Evolutionary conservation across 257 asterid genomes (phyloP), one percentile per base, ranked within the genome.

Genomic region (Solanum chaucha): DNA sequence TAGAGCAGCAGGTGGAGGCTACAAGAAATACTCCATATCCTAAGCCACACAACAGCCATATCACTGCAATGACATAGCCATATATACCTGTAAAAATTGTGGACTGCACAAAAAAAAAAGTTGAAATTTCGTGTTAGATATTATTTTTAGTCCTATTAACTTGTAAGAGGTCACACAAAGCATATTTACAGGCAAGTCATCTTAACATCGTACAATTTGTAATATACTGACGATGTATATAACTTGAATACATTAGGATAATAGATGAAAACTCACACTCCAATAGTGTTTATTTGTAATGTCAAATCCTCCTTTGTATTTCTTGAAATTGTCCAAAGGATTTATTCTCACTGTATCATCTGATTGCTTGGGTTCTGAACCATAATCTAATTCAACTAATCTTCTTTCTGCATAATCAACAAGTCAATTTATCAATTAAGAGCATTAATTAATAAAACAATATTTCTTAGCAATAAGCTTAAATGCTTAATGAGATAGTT

Each of bases 301-400:
- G 73, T 96, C 98, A 87, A 90, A 96, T 3, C 98, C 99, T 89
- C 96, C 98, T 88, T 93, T 92, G 88, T 96, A 96, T 91, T 93
- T 94, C 92, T 93, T 93, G 71, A 96, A 87, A 74, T 84, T 67
- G 46, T 96, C 87, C 3, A 93, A 89, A 71, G 98, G 98, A 89
- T 96, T 98, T 8, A 75, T 92, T 87, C 99, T 92, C 77, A 88
- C 91, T 0, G 99, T 96, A 61, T 91, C 91, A 86, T 92, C 91
- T 61, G 85, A 55, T 44, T 80, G 87, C 28, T 24, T 61, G 17
- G 65, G 3, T 55, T 78, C 92, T 58, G 91, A 41, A 64, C 0
- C 87, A 73, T 82, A 77, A 5, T 38, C 86, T 40, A 86, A 19
- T 87, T 90, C 93, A 80, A 87, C 72, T 86, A 91, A 89, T 85